A percentile compares a stretch with the other conserved stretches of the same genome.
phyloP scores from a whole-genome alignment of 768 basidiomycete genomes.

The Termitomyces sp. region DNA sequence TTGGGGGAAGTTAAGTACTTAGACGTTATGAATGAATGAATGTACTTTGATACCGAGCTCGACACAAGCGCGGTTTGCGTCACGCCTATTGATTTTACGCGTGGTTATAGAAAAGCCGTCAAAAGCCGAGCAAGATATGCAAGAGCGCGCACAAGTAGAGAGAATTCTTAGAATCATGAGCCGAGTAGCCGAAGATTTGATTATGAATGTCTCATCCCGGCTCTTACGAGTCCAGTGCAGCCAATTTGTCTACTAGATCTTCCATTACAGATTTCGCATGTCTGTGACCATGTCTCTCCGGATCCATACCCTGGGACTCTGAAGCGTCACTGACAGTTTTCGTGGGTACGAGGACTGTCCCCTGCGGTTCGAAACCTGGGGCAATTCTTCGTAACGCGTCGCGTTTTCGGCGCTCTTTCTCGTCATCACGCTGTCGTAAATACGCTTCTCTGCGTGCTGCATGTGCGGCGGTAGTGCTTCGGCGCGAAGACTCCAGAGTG shows the following conservation, averaged over 20 bases:
- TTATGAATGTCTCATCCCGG: neutral
- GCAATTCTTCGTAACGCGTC: constrained; percentile 75
- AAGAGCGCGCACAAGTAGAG: neutral
- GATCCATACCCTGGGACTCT: constrained; percentile 5
- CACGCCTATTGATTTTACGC: neutral
- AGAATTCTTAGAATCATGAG: neutral
- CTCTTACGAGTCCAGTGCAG: constrained; percentile 47
- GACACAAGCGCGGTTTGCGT: neutral
- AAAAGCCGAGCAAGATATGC: neutral
- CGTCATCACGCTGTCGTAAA: constrained; percentile 68
- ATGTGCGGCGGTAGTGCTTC: constrained; percentile 60
- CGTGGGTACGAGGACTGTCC: constrained; percentile 53
- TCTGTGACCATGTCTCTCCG: constrained; percentile 11
- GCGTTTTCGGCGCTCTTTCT: constrained; percentile 58
- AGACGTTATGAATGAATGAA: no score
- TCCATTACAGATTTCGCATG: constrained; percentile 64
- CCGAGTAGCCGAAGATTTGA: neutral
- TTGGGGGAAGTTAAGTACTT: no score
- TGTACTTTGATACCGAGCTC: no score
- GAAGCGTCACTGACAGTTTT: constrained; percentile 22
- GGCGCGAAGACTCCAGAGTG: constrained; percentile 67
- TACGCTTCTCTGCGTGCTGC: constrained; percentile 65
- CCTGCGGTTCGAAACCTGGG: constrained; percentile 75
- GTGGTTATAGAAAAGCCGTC: neutral
- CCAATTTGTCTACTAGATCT: constrained; percentile 76